Base-by-base conservation (phyloP, 2,329 filamentous ascomycete genomes). In the Paramyrothecium roridum region DNA sequence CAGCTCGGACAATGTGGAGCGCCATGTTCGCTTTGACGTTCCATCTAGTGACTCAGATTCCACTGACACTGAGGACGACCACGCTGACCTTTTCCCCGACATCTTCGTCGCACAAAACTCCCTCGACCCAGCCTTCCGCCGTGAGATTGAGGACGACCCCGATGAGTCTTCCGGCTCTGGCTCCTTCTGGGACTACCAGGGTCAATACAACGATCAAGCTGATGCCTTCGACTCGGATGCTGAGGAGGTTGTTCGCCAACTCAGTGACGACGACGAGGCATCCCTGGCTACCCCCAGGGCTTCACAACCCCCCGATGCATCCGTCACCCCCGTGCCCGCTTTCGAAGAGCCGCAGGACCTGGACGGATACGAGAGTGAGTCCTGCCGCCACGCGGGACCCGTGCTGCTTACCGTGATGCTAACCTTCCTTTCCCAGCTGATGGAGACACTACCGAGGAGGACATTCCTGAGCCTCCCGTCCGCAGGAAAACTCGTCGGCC, bases 101-200 rank as follows among this genome's bases (percentile, higher is more conserved):
- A 86, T 93, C 56, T 93, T 93, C 69, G 79, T 93, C 55, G 85
- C 89, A 51, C 88, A 92, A 70, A 88, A 85, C 65, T 80, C 83
- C 17, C 78, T 93, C 6, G 89, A 91, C 63, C 87, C 88, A 7
- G 80, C 81, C 52, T 85, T 93, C 65, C 87, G 88, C 59, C 82
- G 84, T 46, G 86, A 90, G 73, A 88, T 93, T 60, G 88, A 92
- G 67, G 80, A 83, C 59, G 85, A 90, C 59, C 74, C 76, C n/a
- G 78, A 83, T 52, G 81, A 84, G 57, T 81, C 79, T 0, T 85
- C 79, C 4, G 79, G 79, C 56, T 83, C 80, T 21, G 76, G 76
- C 45, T 85, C 83, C 1, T 87, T 83, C 63, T 89, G 85, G 85
- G 86, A 88, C 65, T 83, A 81, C 59, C 74, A 77, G 54, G 78